Percentiles rank a stretch among this genome's conserved stretches.
Evolutionary conservation across 768 basidiomycete genomes (phyloP).

Genomic region (Galerina sulciceps): DNA sequence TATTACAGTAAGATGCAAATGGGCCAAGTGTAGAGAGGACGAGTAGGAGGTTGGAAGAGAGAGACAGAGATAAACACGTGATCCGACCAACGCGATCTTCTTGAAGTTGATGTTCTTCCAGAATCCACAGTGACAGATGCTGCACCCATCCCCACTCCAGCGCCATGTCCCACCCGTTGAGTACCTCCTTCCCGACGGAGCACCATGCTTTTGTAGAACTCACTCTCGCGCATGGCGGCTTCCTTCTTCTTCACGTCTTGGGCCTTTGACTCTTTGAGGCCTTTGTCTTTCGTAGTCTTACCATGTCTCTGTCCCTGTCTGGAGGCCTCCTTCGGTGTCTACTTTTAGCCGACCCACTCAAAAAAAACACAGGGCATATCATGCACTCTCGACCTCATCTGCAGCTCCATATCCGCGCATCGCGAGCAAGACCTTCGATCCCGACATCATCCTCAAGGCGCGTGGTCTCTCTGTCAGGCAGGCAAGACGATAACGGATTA

Average conservation of each 20-base stretch:
- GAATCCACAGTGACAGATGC: too few relatives aligned
- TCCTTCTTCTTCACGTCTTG: slow-evolving; percentile 77
- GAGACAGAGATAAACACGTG: too few relatives aligned
- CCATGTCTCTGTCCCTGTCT: too few relatives aligned
- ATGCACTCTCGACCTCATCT: slow-evolving; percentile 92
- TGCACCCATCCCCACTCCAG: too few relatives aligned
- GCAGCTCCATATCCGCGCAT: slow-evolving; percentile 98
- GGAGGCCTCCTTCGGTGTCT: too few relatives aligned
- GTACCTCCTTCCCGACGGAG: slow-evolving; percentile 59
- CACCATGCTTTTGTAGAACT: slow-evolving; percentile 81
- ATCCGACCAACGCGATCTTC: too few relatives aligned
- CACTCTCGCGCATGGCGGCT: slow-evolving; percentile 71
- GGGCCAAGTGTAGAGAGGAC: too few relatives aligned
- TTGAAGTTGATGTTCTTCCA: too few relatives aligned
- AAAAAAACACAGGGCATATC: slow-evolving; percentile 70
- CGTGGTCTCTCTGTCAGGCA: slow-evolving; percentile 81
- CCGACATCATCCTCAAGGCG: slow-evolving; percentile 97
- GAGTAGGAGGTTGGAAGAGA: too few relatives aligned
- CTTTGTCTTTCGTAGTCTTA: slow-evolving; percentile 73
- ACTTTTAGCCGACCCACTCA: too few relatives aligned
- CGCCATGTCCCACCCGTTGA: slow-evolving; percentile 38
- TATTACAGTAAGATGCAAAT: too few relatives aligned
- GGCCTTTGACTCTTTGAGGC: slow-evolving; percentile 71
- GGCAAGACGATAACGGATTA: slow-evolving; percentile 88
- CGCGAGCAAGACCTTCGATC: slow-evolving; percentile 96